Percentiles rank a stretch among this genome's conserved stretches.
These are phyloP conservation scores for Eragrostis curvula DNA, from an alignment of 176 grass and related monocot genomes.

Conservation along the genomic window DNA sequence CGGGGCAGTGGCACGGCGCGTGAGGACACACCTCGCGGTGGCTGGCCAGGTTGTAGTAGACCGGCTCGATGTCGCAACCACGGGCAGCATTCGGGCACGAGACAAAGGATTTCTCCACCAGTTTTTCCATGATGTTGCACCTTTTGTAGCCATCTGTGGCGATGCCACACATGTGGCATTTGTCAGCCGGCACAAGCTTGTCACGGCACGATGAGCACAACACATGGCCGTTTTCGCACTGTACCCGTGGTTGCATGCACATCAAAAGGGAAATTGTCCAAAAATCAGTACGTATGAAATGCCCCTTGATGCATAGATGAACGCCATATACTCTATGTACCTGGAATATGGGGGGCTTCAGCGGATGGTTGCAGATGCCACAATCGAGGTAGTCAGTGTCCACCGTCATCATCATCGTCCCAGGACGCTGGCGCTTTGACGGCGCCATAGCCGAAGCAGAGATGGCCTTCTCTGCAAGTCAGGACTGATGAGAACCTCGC, in stretches of 20 bases:
- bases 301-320: too few relatives aligned
- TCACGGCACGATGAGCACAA: neutral
- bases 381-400: too few relatives aligned
- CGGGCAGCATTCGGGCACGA: neutral
- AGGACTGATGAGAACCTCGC: too few relatives aligned
- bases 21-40: neutral
- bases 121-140: slow-evolving; percentile 12
- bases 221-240: neutral
- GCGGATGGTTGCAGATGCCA: too few relatives aligned
- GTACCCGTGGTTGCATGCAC: neutral
- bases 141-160: neutral
- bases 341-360: too few relatives aligned
- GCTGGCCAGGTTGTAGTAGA: neutral
- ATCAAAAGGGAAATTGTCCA: too few relatives aligned
- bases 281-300: too few relatives aligned
- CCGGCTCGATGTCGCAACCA: neutral
- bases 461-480: too few relatives aligned
- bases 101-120: neutral
- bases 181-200: neutral
- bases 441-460: too few relatives aligned
- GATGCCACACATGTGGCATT: slow-evolving; percentile 13
- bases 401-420: too few relatives aligned
- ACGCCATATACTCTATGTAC: too few relatives aligned
- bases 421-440: too few relatives aligned
- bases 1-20: slow-evolving; percentile 4